phyloP scores from a whole-genome alignment of 768 basidiomycete species.

The Naematelia aurantialba region DNA sequence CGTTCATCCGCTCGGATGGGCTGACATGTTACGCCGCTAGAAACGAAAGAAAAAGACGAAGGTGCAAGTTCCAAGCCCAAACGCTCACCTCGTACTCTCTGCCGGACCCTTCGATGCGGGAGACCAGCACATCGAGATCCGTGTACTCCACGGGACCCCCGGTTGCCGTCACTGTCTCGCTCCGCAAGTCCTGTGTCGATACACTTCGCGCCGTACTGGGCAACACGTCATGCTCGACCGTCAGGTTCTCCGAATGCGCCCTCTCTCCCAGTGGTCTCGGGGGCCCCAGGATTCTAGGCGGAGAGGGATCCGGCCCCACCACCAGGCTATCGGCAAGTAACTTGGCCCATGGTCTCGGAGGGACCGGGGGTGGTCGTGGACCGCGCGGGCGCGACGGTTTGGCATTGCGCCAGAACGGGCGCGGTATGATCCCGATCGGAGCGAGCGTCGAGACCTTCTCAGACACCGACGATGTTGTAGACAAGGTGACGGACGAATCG shows the following conservation, averaged over 20 bases:
- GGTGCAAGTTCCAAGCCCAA: slow-evolving; percentile 4
- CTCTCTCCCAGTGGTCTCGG: slow-evolving; percentile 18
- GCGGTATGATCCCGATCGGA: neutral
- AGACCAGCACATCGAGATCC: slow-evolving; percentile 64
- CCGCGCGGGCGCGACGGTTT: slow-evolving; percentile 20
- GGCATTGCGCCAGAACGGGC: neutral
- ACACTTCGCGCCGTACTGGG: neutral
- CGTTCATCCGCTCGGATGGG: too few species aligned
- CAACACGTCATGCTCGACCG: neutral
- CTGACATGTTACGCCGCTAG: neutral
- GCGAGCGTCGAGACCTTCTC: slow-evolving; percentile 6
- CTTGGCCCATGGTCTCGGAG: slow-evolving; percentile 19
- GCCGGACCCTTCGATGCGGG: slow-evolving; percentile 59
- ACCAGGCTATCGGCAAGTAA: neutral
- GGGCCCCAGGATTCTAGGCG: neutral
- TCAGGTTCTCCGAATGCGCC: slow-evolving; percentile 21
- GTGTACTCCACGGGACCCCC: slow-evolving; percentile 52
- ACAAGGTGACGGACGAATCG: slow-evolving; percentile 12
- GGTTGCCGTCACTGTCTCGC: neutral
- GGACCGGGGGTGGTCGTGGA: slow-evolving; percentile 36
- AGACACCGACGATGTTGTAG: slow-evolving; percentile 21
- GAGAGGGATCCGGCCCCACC: neutral
- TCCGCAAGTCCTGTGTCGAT: neutral
- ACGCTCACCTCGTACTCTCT: slow-evolving; percentile 64
- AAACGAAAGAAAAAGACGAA: neutral